These are phyloP conservation scores for Citrus mangshanensis DNA, from an alignment of 345 rosid genomes.

Conservation along the genomic window DNA sequence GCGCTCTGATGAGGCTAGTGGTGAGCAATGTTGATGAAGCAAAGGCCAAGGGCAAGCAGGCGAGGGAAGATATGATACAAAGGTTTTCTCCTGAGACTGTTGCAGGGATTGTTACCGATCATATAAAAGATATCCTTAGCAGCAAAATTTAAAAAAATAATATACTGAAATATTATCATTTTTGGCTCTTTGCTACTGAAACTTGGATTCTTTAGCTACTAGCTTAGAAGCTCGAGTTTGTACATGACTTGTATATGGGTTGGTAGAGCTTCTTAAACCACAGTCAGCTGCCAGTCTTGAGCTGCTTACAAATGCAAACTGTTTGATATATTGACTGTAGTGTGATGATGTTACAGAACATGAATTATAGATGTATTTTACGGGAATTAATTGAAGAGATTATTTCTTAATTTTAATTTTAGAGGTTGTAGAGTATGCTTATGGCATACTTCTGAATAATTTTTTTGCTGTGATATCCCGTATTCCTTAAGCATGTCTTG, in stretches of 20 bases:
- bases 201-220: not conserved
- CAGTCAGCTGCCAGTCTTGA: not conserved
- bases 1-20: constrained; percentile 57
- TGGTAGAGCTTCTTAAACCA: not conserved
- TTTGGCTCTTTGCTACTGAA: not conserved
- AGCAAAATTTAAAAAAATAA: constrained; percentile 16
- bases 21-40: constrained; percentile 51
- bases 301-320: not conserved
- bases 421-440: not conserved
- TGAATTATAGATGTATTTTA: not conserved
- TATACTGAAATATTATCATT: not conserved
- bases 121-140: constrained; percentile 35
- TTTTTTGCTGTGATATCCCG: too few relatives aligned
- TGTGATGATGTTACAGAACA: not conserved
- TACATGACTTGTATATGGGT: not conserved
- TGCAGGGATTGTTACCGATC: constrained; percentile 49
- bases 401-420: not conserved
- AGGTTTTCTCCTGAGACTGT: constrained; percentile 73
- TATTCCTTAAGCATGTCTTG: too few relatives aligned
- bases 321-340: not conserved
- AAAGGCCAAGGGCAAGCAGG: constrained; percentile 50
- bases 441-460: too few relatives aligned
- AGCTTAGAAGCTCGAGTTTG: not conserved
- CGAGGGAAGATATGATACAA: constrained; percentile 69
- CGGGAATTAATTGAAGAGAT: not conserved